Base-by-base conservation (phyloP, 1,284 basidiomycete species). In the Boletus subluridellus region DNA sequence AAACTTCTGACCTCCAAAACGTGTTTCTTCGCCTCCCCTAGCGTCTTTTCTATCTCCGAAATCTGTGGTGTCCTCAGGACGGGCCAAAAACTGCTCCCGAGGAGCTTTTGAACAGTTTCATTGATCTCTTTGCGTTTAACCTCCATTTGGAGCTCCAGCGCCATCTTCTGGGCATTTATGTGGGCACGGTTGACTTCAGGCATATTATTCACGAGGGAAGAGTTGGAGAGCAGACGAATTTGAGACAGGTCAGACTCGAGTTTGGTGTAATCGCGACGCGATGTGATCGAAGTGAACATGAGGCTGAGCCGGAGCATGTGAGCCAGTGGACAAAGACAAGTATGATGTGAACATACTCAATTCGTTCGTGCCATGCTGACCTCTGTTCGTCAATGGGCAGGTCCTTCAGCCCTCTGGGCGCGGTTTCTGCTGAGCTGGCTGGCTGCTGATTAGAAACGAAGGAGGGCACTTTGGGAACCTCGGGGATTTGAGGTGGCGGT, bases 341-440 rank as follows among this genome's bases (percentile, higher is more conserved):
- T 11, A 30, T 12, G 10, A 32, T n/a, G 32, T 42, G 49, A 52
- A 52, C 70, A 39, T 59, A 72, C 70, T 72, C 71, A 14, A 75
- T 66, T 49, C 70, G 70, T 51, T 73, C 68, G 47, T 74, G 63
- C 70, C 70, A 72, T 49, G 63, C 68, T 28, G 48, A 59, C 44
- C 62, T 66, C 32, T 75, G 72, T 49, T 72, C 72, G 6, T 74
- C 72, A 42, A 64, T 34, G 21, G 73, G 64, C 8, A 72, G 24
- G 4, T 58, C 61, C 38, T 63, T 70, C 26, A 48, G 6, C 37
- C 49, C 53, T 48, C 35, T 61, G 17, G 58, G 21, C 39, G 32
- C 11, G 17, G 38, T 34, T 28, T 41, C 52, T 14, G 30, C 41
- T 9, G 58, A 52, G 44, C 34, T 35, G 7, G 59, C 11, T 47